phyloP scores from a whole-genome alignment of 2,329 filamentous ascomycete species.

The Thermothelomyces thermophilus region DNA sequence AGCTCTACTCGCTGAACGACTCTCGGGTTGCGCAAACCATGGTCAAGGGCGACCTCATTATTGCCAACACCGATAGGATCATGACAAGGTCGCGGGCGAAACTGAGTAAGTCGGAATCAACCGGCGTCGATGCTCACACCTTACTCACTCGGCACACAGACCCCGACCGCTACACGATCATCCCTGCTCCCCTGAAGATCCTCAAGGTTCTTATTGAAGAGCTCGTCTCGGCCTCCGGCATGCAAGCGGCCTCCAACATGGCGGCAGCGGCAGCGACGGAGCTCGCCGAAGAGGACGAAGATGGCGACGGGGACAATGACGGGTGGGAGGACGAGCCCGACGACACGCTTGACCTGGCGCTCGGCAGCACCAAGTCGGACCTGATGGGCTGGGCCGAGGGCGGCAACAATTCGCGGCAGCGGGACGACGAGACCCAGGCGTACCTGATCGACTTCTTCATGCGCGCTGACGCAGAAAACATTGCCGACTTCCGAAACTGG shows the following conservation, averaged over 20 bases:
- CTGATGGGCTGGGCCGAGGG: constrained; percentile 71
- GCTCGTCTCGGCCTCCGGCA: constrained; percentile 71
- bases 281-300: constrained; percentile 47
- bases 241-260: constrained; percentile 51
- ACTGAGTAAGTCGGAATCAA: constrained; percentile 52
- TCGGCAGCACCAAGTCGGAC: constrained; percentile 62
- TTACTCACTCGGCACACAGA: constrained; percentile 40
- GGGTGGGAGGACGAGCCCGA: constrained; percentile 80
- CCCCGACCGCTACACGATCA: constrained; percentile 81
- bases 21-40: constrained; percentile 68
- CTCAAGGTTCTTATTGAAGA: constrained; percentile 94
- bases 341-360: constrained; percentile 67
- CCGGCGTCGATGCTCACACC: constrained; percentile 12
- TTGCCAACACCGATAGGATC: constrained; percentile 72
- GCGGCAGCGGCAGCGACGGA: constrained; percentile 56
- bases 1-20: constrained; percentile 83
- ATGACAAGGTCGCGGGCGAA: constrained; percentile 90
- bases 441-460: constrained; percentile 81
- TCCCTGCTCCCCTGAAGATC: constrained; percentile 88
- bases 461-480: constrained; percentile 48
- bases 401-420: constrained; percentile 47
- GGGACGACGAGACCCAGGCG: constrained; percentile 84
- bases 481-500: constrained; percentile 51
- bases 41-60: constrained; percentile 88
- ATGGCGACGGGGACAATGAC: constrained; percentile 61